Evolutionary conservation across 2,329 filamentous ascomycete species (phyloP), one percentile per base, ranked within the genome.

Genomic region (Microascus cirrosus): DNA sequence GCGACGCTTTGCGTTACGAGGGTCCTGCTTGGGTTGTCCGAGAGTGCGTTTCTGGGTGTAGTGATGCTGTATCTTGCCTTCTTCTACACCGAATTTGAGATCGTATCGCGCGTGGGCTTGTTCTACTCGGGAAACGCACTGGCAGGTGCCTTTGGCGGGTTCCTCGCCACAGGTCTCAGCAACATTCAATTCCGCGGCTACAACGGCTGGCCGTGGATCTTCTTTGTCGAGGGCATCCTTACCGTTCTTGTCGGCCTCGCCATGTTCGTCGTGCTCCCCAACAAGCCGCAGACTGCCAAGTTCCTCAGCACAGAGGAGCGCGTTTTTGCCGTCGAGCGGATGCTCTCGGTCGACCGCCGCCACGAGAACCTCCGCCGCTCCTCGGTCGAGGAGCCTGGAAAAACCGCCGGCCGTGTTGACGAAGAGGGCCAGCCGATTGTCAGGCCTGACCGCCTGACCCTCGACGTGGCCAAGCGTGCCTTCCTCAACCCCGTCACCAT

Each of bases 121-220:
- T 65, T 66, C 48, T 66, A 65, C 72, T 86, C 83, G 2, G 84
- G 84, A 0, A 85, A 85, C 0, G 84, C 86, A 0, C 71, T 89
- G 0, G 83, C 84, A 0, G 86, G 86, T 0, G 85, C 80, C 0
- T 85, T 86, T 63, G 83, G 82, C 15, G 74, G 70, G 6, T 72
- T 77, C 24, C 66, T 77, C 10, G 69, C 70, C 42, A 73, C 72
- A 60, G 70, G 70, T 3, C 73, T 78, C 69, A 69, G 74, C 13
- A 67, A 69, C 12, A 64, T 70, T 25, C 68, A 71, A 45, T 67
- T 69, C 2, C 60, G 65, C 18, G 69, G 69, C 18, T 65, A 75
- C 32, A 65, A 68, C 28, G 68, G 71, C 0, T 74, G 73, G 74
- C 70, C 75, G 24, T 77, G 74, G 75, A 73, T 77, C 51, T 74